Base-by-base conservation (phyloP, 345 rosid genomes). In the Populus ilicifolia region DNA sequence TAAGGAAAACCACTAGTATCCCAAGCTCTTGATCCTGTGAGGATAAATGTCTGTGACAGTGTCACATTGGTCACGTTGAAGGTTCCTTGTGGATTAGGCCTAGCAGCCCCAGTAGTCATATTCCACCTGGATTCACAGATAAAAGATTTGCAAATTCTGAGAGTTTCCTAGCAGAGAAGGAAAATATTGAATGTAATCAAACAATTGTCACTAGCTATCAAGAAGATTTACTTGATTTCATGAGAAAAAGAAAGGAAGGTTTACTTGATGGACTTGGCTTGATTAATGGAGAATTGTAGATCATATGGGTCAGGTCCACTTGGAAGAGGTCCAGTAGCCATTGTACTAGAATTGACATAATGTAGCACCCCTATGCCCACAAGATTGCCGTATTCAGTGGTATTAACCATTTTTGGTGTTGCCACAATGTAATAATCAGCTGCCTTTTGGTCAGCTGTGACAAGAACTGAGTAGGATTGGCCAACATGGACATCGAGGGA, bases 81-180 rank as follows among this genome's bases (percentile, higher is more conserved):
- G 23, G 88, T 85, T 78, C 90, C 90, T 73, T 90, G 94, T 48
- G 88, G 90, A 11, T 88, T 84, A 7, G 92, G 92, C 87, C 94
- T 86, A 0, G 92, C 90, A 36, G 94, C 90, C 56, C 92, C 94
- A 14, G 89, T 13, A 0, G 89, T 90, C 84, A 87, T 6, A 79
- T 87, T 89, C 93, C 91, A 90, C 78, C 90, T 90, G 14, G 54
- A 17, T 54, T 5, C 48, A 30, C 18, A n/a, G 29, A 30, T 20
- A 33, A 46, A 29, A 13, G 13, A 59, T 3, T n/a, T 23, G 16
- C 14, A 59, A 9, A 59, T 59, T 59, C 29, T 59, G 25, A 3
- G 29, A 23, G n/a, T 16, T 46, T 14, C 52, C 52, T 46, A 14
- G 5, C 52, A 46, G 18, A 14, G 17, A 67, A n/a, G 25, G 74